A percentile compares a stretch with the other conserved stretches of the same genome.
phyloP scores from a whole-genome alignment of 2,329 filamentous ascomycete species.

The Ophiostoma triangulosporum region DNA sequence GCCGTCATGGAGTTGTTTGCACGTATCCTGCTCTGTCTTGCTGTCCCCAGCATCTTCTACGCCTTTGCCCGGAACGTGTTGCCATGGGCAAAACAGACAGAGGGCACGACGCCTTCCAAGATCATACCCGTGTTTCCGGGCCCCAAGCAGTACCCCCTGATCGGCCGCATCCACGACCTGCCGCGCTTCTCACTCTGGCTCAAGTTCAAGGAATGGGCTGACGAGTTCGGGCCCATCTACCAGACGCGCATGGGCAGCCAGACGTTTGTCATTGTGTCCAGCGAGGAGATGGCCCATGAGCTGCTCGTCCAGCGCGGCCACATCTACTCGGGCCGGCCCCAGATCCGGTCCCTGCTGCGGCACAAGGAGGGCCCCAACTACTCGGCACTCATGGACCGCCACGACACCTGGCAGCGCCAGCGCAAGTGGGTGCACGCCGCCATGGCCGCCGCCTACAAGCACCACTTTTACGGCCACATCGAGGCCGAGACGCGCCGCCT shows the following conservation, averaged over 20 bases:
- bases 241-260: slow-evolving; percentile 27
- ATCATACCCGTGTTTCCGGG: slow-evolving; percentile 26
- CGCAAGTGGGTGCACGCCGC: slow-evolving; percentile 39
- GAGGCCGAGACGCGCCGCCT: slow-evolving; percentile 32
- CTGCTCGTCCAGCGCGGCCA: slow-evolving; percentile 35
- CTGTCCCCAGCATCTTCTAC: not conserved
- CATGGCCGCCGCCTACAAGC: slow-evolving; percentile 24
- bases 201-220: slow-evolving; percentile 36
- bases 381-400: slow-evolving; percentile 36
- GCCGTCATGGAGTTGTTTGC: not conserved
- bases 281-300: slow-evolving; percentile 34
- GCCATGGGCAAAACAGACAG: not conserved
- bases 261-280: slow-evolving; percentile 31
- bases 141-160: slow-evolving; percentile 32
- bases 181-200: slow-evolving; percentile 34
- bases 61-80: not conserved
- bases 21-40: not conserved
- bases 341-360: slow-evolving; percentile 34
- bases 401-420: slow-evolving; percentile 34
- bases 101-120: not conserved
- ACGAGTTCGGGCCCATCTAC: slow-evolving; percentile 30
- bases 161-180: slow-evolving; percentile 35
- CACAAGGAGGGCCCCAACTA: slow-evolving; percentile 36
- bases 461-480: slow-evolving; percentile 34
- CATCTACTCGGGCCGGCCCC: slow-evolving; percentile 35